Base-by-base conservation (phyloP, 495 filamentous ascomycete species). In the Monascus purpureus region DNA sequence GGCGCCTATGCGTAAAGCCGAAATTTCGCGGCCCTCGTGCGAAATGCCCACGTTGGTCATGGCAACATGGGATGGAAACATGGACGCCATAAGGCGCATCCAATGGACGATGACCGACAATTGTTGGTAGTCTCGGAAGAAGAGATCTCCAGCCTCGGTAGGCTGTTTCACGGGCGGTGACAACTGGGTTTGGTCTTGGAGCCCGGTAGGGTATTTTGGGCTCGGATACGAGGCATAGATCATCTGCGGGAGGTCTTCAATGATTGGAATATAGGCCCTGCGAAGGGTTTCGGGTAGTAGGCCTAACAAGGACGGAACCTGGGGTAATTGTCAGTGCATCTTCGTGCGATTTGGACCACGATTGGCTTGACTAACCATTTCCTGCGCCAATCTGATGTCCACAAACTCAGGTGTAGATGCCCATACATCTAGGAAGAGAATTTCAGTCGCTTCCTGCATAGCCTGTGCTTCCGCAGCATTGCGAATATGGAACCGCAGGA, bases 371-470 rank as follows among this genome's bases (percentile, higher is more conserved):
- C 69, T 41, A 51, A 94, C 76, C 35, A 87, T 76, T 41, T 80
- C 76, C 48, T 82, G 70, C 19, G 78, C 61, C 17, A 96, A 50
- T 20, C 86, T 67, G 18, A 96, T 78, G 53, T 97, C 90, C n/a
- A 87, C 82, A 63, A 75, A 88, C 25, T 82, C 65, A 5, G 76
- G 63, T 2, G 76, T 82, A 31, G 82, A 84, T 12, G 78, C 77
- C 90, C 90, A 97, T 2, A 94, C 73, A 50, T 97, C 90, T 6
- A 96, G 55, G 39, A 86, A 73, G 18, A 95, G 68, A 24, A 77
- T 72, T 28, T 80, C 68, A 6, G 77, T 61, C 11, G 84, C 90
- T 35, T 78, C 66, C 8, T 77, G 71, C 36, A 97, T 59, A 2
- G 78, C 76, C 27, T 59, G 58, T 32, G 82, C 80, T 42, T 97